These are phyloP conservation scores for Globisporangium viniferum DNA, from an alignment of 352 stramenopile genomes.

Conservation along the genomic window DNA sequence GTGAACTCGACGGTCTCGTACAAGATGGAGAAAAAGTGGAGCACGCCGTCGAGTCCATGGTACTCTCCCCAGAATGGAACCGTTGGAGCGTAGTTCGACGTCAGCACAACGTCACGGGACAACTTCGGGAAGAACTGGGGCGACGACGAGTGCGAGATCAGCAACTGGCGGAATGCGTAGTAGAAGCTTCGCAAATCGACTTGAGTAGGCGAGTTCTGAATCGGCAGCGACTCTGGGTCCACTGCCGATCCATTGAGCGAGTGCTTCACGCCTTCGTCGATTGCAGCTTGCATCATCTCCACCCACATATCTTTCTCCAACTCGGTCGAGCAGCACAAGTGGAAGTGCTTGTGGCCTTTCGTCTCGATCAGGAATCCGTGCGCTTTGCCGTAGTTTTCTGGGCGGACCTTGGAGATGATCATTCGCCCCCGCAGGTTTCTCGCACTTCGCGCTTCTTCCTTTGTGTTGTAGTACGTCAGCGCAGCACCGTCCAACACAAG, in stretches of 20 bases:
- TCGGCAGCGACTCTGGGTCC: conserved; percentile 27
- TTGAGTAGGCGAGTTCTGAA: conserved; percentile 64
- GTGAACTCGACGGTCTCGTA: conserved; percentile 89
- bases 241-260: conserved; percentile 23
- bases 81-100: conserved; percentile 85
- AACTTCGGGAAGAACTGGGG: conserved; percentile 88
- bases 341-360: conserved; percentile 86
- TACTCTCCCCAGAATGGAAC: conserved; percentile 89
- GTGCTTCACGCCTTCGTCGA: conserved; percentile 65
- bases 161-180: conserved; percentile 81
- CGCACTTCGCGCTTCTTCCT: conserved; percentile 79
- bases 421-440: conserved; percentile 80
- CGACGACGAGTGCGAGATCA: conserved; percentile 87
- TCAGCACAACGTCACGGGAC: conserved; percentile 78
- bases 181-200: conserved; percentile 87
- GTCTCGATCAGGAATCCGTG: conserved; percentile 87
- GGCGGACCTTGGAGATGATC: conserved; percentile 75
- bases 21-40: conserved; percentile 89
- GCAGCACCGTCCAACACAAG: conserved; percentile 81
- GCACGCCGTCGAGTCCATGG: conserved; percentile 80
- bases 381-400: conserved; percentile 87
- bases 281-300: conserved; percentile 89
- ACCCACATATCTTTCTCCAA: conserved; percentile 91
- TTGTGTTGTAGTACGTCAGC: conserved; percentile 87
- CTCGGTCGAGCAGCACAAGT: conserved; percentile 83